A percentile compares a stretch with the other conserved stretches of the same genome.
phyloP scores from a whole-genome alignment of 1,139 yeast genomes.

The Saccharomycopsis hybrid region DNA sequence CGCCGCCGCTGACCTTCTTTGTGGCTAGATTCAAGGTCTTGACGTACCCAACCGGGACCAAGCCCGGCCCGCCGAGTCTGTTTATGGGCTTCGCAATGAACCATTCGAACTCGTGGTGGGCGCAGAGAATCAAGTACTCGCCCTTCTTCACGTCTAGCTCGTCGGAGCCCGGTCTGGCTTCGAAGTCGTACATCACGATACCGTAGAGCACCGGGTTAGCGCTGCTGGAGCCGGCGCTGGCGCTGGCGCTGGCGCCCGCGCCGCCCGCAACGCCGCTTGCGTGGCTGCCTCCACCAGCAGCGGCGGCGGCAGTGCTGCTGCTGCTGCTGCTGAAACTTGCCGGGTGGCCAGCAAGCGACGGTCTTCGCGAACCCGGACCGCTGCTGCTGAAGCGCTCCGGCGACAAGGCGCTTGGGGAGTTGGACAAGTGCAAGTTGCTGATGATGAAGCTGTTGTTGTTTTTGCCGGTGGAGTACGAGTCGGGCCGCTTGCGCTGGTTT shows the following conservation, averaged over 20 bases:
- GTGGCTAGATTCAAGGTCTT: slow-evolving; percentile 74
- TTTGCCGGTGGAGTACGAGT: slow-evolving; percentile 19
- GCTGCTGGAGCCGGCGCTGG: slow-evolving; percentile 25
- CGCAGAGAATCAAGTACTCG: slow-evolving; percentile 86
- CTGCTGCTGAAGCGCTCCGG: slow-evolving; percentile 15
- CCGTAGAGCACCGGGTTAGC: slow-evolving; percentile 47
- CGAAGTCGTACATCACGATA: slow-evolving; percentile 70
- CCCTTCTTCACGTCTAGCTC: slow-evolving; percentile 82
- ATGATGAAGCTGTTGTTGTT: slow-evolving; percentile 21
- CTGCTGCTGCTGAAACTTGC: not conserved
- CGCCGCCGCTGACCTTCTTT: slow-evolving; percentile 26
- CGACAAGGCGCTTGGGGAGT: slow-evolving; percentile 9
- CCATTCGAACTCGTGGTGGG: slow-evolving; percentile 96
- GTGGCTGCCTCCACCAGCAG: too few relatives aligned
- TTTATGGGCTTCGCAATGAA: slow-evolving; percentile 95
- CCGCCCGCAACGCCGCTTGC: too few relatives aligned
- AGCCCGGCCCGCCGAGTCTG: slow-evolving; percentile 92
- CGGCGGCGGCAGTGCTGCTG: not conserved
- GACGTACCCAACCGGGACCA: slow-evolving; percentile 88
- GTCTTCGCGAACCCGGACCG: slow-evolving; percentile 21
- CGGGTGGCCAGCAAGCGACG: slow-evolving; percentile 2
- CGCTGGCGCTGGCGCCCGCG: too few relatives aligned
- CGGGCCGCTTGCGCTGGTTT: slow-evolving; percentile 18
- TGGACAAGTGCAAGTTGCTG: slow-evolving; percentile 18
- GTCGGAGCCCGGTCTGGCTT: slow-evolving; percentile 78